Evolutionary conservation across 2,329 filamentous ascomycete genomes (phyloP).

Genomic region (Penicillium crustosum): DNA sequence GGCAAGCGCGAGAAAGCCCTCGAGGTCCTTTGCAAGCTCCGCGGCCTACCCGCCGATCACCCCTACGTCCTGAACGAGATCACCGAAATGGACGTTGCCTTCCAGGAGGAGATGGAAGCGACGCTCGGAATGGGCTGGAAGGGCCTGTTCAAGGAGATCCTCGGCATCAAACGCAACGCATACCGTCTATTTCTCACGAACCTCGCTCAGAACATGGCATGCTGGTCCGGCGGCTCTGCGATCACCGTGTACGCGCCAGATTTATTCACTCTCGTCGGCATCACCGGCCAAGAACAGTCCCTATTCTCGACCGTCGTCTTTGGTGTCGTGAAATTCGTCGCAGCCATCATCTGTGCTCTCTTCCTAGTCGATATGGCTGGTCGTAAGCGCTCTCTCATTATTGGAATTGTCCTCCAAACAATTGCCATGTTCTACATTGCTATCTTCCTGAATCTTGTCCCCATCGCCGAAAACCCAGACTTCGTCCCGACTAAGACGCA

Average conservation of each 20-base stretch:
- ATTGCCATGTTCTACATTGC: slow-evolving; percentile 61
- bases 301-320: slow-evolving; percentile 71
- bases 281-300: slow-evolving; percentile 63
- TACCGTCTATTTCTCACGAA: slow-evolving; percentile 67
- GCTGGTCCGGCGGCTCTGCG: slow-evolving; percentile 68
- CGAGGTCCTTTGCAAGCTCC: slow-evolving; percentile 5
- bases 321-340: slow-evolving; percentile 68
- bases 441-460: slow-evolving; percentile 58
- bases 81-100: slow-evolving; percentile 60
- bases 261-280: slow-evolving; percentile 68
- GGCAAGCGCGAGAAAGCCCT: slow-evolving; percentile 51
- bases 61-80: slow-evolving; percentile 60
- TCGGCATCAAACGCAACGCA: slow-evolving; percentile 64
- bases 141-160: slow-evolving; percentile 65
- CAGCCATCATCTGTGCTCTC: slow-evolving; percentile 65
- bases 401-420: slow-evolving; percentile 58
- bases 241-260: slow-evolving; percentile 73
- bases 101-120: slow-evolving; percentile 68
- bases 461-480: slow-evolving; percentile 50
- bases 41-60: slow-evolving; percentile 3
- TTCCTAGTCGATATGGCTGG: slow-evolving; percentile 75
- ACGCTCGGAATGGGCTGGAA: slow-evolving; percentile 61
- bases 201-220: slow-evolving; percentile 65
- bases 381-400: slow-evolving; percentile 62
- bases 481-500: slow-evolving; percentile 49